Conservation (phyloP, 495 filamentous ascomycete genomes). For the Lasiosphaeria miniovina region DNA sequence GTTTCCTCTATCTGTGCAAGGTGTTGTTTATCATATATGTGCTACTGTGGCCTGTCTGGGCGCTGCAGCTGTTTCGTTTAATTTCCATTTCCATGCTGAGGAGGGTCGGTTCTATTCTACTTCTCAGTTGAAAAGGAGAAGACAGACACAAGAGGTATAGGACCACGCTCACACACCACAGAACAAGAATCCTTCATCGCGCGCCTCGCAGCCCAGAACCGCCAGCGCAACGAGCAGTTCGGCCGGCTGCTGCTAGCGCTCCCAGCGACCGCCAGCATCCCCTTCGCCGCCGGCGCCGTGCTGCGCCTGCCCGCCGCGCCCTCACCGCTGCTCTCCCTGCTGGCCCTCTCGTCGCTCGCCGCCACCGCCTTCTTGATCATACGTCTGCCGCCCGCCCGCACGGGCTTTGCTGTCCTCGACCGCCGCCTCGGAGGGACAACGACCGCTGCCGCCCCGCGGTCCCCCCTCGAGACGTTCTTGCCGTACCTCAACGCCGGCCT, state of each 20-base stretch:
- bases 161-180: conserved; percentile 18
- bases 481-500: conserved; percentile 48
- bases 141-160: background rate
- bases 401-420: conserved; percentile 40
- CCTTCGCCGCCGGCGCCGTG: conserved; percentile 54
- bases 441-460: conserved; percentile 3
- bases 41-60: too few relatives aligned
- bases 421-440: background rate
- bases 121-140: too few relatives aligned
- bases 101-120: too few relatives aligned
- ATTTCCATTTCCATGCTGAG: background rate
- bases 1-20: too few relatives aligned
- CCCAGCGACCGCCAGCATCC: conserved; percentile 47
- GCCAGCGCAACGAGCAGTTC: conserved; percentile 57
- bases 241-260: conserved; percentile 55
- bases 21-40: too few relatives aligned
- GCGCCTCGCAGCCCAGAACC: conserved; percentile 54
- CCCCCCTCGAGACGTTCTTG: conserved; percentile 44
- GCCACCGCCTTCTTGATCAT: conserved; percentile 54
- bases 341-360: conserved; percentile 58
- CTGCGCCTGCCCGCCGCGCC: conserved; percentile 26
- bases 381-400: conserved; percentile 37
- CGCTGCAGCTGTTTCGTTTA: background rate
- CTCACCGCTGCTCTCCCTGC: conserved; percentile 43
- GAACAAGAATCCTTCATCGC: conserved; percentile 72